Evolutionary conservation across 805 yeast genomes (phyloP).

Genomic region (Deakozyma indianensis): DNA sequence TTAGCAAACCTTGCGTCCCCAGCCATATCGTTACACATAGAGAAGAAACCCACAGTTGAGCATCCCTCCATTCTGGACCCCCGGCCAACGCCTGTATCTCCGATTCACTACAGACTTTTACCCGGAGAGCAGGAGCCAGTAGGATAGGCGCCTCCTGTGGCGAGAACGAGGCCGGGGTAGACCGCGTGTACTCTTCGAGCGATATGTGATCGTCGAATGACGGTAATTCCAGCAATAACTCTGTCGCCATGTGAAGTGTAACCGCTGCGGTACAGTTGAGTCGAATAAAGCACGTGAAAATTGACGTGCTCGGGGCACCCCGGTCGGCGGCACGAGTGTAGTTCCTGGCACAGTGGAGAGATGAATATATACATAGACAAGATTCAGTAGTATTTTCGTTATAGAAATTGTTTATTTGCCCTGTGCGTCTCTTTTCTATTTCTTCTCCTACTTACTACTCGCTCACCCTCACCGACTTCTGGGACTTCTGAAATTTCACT

Average conservation of each 20-base stretch:
- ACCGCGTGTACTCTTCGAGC: background rate
- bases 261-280: too few species aligned
- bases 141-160: background rate
- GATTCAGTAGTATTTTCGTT: too few species aligned
- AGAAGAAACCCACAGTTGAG: background rate
- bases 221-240: background rate
- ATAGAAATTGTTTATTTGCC: too few species aligned
- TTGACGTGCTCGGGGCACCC: too few species aligned
- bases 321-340: too few species aligned
- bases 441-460: too few species aligned
- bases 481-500: too few species aligned
- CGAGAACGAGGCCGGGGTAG: background rate
- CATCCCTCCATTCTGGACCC: background rate
- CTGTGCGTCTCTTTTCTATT: too few species aligned
- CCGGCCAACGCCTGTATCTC: background rate
- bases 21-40: background rate
- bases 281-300: too few species aligned
- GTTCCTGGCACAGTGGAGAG: too few species aligned
- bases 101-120: background rate
- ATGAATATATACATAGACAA: too few species aligned
- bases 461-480: too few species aligned
- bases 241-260: background rate
- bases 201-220: background rate
- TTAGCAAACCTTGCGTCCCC: background rate
- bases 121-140: background rate